Percentiles rank a stretch among this genome's conserved stretches.
Evolutionary conservation across 495 filamentous ascomycete species (phyloP).

Genomic region (Penicillium ucsense): DNA sequence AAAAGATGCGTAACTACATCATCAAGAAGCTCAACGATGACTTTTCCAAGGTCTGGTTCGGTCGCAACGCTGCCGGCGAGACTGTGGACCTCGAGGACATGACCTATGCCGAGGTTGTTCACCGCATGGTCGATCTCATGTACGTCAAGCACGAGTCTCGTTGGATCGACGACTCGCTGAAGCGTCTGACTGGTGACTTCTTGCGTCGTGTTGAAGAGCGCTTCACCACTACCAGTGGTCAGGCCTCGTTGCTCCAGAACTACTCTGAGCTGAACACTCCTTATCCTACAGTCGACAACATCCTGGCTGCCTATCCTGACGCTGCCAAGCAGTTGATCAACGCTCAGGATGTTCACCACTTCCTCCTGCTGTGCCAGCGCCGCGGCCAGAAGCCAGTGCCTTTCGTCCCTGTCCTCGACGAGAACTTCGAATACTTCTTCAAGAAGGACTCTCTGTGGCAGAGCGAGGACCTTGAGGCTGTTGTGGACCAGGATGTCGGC

Average conservation of each 20-base stretch:
- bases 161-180: slow-evolving; percentile 87
- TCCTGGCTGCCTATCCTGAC: slow-evolving; percentile 75
- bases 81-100: slow-evolving; percentile 94
- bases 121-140: slow-evolving; percentile 91
- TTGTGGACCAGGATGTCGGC: slow-evolving; percentile 90
- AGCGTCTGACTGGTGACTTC: slow-evolving; percentile 80
- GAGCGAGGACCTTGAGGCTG: slow-evolving; percentile 91
- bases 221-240: slow-evolving; percentile 56
- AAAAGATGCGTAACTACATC: slow-evolving; percentile 88
- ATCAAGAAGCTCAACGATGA: slow-evolving; percentile 97
- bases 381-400: slow-evolving; percentile 93
- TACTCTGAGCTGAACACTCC: slow-evolving; percentile 83
- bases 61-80: slow-evolving; percentile 64
- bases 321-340: slow-evolving; percentile 87
- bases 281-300: slow-evolving; percentile 61
- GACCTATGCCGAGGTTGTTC: slow-evolving; percentile 90
- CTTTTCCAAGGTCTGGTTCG: slow-evolving; percentile 99
- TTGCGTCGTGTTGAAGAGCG: slow-evolving; percentile 93
- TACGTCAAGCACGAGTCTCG: slow-evolving; percentile 88
- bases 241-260: slow-evolving; percentile 71
- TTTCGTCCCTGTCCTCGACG: slow-evolving; percentile 87
- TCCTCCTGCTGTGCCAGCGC: slow-evolving; percentile 84
- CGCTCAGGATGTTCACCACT: slow-evolving; percentile 94
- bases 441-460: slow-evolving; percentile 99
- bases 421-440: slow-evolving; percentile 96